Percentiles rank a stretch among this genome's conserved stretches.
Conservation (phyloP, 768 basidiomycete genomes). For the Crassisporium funariophilum region DNA sequence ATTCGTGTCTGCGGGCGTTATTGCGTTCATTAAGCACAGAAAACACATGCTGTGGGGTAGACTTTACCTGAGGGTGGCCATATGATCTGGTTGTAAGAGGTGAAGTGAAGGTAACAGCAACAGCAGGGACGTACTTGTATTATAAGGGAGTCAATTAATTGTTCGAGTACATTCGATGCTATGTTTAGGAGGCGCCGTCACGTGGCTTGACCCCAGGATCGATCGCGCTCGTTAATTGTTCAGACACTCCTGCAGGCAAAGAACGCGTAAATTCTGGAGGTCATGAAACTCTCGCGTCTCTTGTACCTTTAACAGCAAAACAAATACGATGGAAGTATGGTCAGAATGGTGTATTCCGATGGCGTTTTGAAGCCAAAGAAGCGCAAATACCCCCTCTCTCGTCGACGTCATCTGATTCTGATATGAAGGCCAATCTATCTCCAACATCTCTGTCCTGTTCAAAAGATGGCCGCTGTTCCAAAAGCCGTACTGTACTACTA, state of each 20-base stretch:
- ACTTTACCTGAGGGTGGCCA: constrained; percentile 40
- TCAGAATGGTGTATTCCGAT: no score
- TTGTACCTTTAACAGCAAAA: not conserved
- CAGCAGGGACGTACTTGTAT: not conserved
- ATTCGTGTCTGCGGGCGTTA: constrained; percentile 64
- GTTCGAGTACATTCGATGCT: constrained; percentile 41
- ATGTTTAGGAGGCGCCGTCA: constrained; percentile 17
- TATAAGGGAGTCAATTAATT: constrained; percentile 10
- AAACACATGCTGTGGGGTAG: not conserved
- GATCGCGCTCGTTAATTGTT: no score
- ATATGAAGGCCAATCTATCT: not conserved
- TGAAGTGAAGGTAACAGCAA: not conserved
- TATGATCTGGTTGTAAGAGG: constrained; percentile 16
- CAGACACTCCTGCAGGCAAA: no score
- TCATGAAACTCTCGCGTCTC: no score
- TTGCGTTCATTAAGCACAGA: not conserved
- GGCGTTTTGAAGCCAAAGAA: constrained; percentile 15
- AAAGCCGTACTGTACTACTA: constrained; percentile 85
- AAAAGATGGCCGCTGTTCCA: constrained; percentile 40
- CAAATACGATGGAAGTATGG: not conserved
- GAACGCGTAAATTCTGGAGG: no score
- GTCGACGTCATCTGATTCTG: constrained; percentile 22
- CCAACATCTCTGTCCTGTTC: constrained; percentile 5
- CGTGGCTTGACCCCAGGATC: no score
- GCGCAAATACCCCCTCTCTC: constrained; percentile 12